Evolutionary conservation across 257 asterid species (phyloP).

Genomic region (Parsonsia alboflavescens): DNA sequence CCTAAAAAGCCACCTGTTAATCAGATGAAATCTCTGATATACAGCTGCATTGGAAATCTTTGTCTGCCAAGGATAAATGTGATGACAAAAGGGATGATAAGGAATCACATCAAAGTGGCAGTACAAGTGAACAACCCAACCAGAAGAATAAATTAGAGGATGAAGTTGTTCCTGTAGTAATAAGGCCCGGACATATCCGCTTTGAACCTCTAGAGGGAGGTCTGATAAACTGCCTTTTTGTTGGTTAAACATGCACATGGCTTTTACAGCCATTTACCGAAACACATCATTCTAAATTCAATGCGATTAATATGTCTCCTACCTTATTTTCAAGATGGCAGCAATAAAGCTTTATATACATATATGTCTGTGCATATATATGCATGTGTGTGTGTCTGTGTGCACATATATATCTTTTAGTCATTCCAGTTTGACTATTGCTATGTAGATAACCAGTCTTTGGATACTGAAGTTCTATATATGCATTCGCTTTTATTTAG

Average conservation of each 20-base stretch:
- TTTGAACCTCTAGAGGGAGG: conserved; percentile 82
- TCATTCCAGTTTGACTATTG: neutral
- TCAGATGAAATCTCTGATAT: conserved; percentile 21
- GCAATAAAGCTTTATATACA: too few species aligned
- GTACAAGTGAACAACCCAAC: conserved; percentile 26
- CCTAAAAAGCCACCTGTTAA: conserved; percentile 14
- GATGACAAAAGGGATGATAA: conserved; percentile 33
- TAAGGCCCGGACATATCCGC: conserved; percentile 96
- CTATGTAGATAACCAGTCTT: neutral
- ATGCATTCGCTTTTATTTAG: neutral
- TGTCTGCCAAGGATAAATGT: conserved; percentile 33
- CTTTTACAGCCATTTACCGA: neutral
- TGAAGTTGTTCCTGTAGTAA: conserved; percentile 63
- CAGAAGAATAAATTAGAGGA: conserved; percentile 38
- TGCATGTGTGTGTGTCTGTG: neutral
- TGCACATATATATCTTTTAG: neutral
- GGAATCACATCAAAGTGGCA: conserved; percentile 24
- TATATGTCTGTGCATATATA: too few species aligned
- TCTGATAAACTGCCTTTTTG: conserved; percentile 22
- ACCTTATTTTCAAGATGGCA: neutral
- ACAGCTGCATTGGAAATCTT: conserved; percentile 71
- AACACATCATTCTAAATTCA: neutral
- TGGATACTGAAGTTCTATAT: neutral
- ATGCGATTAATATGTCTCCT: neutral
- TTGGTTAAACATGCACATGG: neutral